A percentile compares a stretch with the other conserved stretches of the same genome.
phyloP scores from a whole-genome alignment of 2,329 filamentous ascomycete species.

The Balansia obtecta region DNA sequence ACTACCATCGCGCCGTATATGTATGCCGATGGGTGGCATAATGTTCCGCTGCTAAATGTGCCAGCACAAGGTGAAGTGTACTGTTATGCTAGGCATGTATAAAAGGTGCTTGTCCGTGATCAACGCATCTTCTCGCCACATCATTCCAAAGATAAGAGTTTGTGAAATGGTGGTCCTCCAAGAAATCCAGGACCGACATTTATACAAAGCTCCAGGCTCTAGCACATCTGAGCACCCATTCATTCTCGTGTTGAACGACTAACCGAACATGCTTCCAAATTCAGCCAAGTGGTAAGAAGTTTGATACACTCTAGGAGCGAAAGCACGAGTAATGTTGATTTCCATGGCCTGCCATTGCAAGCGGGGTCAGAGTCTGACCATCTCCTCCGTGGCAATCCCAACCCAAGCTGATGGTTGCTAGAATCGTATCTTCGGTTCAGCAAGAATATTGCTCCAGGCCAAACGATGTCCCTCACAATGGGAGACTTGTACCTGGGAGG shows the following conservation, averaged over 20 bases:
- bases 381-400: neutral
- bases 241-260: too few species aligned
- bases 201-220: too few species aligned
- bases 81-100: neutral
- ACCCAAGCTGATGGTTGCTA: neutral
- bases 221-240: too few species aligned
- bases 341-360: too few species aligned
- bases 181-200: too few species aligned
- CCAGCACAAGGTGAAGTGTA: constrained; percentile 8
- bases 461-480: neutral
- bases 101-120: neutral
- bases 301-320: too few species aligned
- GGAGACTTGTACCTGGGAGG: neutral
- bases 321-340: too few species aligned
- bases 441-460: neutral
- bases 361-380: too few species aligned
- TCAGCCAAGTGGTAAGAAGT: too few species aligned
- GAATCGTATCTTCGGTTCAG: neutral
- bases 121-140: neutral
- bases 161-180: neutral
- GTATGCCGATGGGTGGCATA: neutral
- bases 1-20: neutral
- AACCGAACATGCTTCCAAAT: too few species aligned
- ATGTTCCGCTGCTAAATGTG: constrained; percentile 1
- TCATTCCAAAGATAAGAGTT: neutral